phyloP scores from a whole-genome alignment of 345 rosid genomes.

The Jatropha curcas region DNA sequence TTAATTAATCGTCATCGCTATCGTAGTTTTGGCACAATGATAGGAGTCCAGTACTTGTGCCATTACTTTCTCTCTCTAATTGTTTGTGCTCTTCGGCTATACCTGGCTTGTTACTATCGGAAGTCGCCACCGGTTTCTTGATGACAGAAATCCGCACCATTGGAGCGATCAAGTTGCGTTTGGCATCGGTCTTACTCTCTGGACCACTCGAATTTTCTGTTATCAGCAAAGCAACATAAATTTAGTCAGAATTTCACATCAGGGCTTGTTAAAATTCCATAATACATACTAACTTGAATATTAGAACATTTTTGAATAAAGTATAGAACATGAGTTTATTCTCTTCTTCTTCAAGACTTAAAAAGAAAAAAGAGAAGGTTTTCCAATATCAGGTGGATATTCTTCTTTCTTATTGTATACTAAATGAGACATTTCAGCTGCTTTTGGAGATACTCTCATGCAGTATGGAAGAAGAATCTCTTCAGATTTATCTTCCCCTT shows the following conservation, averaged over 20 bases:
- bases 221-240: background rate
- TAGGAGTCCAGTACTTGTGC: conserved; percentile 35
- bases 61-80: conserved; percentile 25
- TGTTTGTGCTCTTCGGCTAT: conserved; percentile 35
- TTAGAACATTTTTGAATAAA: background rate
- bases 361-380: background rate
- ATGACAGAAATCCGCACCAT: conserved; percentile 46
- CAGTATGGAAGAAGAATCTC: too few species aligned
- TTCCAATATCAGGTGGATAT: too few species aligned
- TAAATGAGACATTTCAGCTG: too few species aligned
- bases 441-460: too few species aligned
- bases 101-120: conserved; percentile 14
- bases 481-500: too few species aligned
- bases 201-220: conserved; percentile 32
- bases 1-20: conserved; percentile 57
- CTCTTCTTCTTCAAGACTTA: background rate
- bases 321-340: too few species aligned
- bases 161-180: conserved; percentile 31
- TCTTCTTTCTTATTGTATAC: too few species aligned
- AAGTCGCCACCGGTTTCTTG: conserved; percentile 44
- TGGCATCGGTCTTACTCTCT: conserved; percentile 25
- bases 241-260: background rate
- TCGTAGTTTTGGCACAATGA: conserved; percentile 68
- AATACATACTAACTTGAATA: background rate
- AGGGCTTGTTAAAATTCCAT: background rate